Evolutionary conservation across 2,329 filamentous ascomycete species (phyloP).

Genomic region (Atkinsonella texensis): DNA sequence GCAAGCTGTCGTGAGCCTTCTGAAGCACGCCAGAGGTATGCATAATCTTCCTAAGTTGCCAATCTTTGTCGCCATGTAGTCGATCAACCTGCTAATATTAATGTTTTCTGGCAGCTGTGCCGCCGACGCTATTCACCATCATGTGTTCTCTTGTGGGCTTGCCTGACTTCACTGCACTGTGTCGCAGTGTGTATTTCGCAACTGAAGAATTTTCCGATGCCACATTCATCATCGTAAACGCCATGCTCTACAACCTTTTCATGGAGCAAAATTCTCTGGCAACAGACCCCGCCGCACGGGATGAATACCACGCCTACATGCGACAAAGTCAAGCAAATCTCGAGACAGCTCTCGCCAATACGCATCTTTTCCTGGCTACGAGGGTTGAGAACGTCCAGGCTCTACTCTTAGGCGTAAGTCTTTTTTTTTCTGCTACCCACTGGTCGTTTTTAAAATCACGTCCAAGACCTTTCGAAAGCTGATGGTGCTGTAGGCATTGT

Average conservation of each 20-base stretch:
- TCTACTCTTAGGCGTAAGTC: conserved; percentile 42
- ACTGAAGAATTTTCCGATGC: conserved; percentile 38
- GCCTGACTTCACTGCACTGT: conserved; percentile 37
- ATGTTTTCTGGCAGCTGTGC: conserved; percentile 23
- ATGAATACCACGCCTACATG: conserved; percentile 26
- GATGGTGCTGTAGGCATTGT: conserved; percentile 34
- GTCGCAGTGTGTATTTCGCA: conserved; percentile 37
- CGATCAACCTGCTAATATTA: neutral
- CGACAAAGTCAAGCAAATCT: conserved; percentile 34
- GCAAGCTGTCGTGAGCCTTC: conserved; percentile 33
- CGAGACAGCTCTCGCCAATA: conserved; percentile 36
- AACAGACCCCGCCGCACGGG: conserved; percentile 18
- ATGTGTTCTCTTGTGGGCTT: conserved; percentile 37
- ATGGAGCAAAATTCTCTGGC: conserved; percentile 31
- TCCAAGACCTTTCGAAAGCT: neutral
- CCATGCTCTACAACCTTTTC: conserved; percentile 37
- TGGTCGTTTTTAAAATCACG: neutral
- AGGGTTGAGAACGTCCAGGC: conserved; percentile 44
- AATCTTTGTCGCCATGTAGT: neutral
- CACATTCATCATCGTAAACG: conserved; percentile 38
- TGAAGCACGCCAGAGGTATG: conserved; percentile 36
- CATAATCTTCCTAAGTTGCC: neutral
- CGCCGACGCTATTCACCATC: conserved; percentile 37
- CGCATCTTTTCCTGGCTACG: conserved; percentile 45
- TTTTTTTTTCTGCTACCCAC: neutral